phyloP scores from a whole-genome alignment of 169 alveolate genomes.

The Besnoitia besnoiti region DNA sequence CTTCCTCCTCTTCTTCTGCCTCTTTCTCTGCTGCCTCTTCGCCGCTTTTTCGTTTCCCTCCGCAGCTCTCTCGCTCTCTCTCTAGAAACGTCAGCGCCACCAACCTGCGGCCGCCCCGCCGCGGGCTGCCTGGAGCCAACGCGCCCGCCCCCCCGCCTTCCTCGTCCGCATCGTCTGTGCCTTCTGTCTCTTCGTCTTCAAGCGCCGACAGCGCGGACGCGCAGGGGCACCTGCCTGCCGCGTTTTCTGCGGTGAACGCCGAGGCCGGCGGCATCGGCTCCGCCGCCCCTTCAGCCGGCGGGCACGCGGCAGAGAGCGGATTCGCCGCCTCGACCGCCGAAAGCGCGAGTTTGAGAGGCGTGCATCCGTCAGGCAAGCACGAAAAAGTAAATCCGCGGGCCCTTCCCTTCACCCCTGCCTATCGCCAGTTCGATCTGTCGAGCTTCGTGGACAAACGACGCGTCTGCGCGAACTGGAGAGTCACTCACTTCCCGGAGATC shows the following conservation, averaged over 20 bases:
- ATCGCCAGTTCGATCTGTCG: neutral
- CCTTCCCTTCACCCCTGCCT: neutral
- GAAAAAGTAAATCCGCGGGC: neutral
- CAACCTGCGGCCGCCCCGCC: no score
- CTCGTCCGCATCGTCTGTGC: neutral
- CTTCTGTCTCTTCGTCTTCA: neutral
- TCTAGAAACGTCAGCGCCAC: no score
- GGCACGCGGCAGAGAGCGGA: no score
- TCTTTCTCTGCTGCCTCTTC: neutral
- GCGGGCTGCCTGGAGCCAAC: neutral
- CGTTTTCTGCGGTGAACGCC: no score
- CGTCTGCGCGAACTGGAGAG: conserved; percentile 23
- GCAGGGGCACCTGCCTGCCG: no score
- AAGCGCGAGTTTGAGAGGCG: neutral
- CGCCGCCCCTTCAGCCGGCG: no score
- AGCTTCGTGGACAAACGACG: conserved; percentile 33
- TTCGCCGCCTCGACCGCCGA: neutral
- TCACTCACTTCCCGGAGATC: conserved; percentile 14
- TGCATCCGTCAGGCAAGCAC: neutral
- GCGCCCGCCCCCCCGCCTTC: neutral
- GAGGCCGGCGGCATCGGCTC: no score
- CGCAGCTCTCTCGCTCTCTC: neutral
- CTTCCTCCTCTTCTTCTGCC: neutral
- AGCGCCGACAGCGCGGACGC: no score
- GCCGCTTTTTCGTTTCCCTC: neutral